A percentile compares a stretch with the other conserved stretches of the same genome.
Conservation (phyloP, 208 protist genomes). For the Tetramitus jugosus region DNA sequence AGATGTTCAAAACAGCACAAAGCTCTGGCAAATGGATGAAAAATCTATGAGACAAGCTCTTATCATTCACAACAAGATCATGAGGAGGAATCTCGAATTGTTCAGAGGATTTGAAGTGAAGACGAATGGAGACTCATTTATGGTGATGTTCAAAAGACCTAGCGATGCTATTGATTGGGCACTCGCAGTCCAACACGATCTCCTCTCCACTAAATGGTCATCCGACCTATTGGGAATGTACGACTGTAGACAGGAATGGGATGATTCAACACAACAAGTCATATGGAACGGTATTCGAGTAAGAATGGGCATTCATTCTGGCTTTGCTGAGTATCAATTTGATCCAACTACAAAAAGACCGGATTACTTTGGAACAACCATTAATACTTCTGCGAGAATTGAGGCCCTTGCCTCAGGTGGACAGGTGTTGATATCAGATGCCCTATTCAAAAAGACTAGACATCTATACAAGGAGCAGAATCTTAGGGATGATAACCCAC, state of each 20-base stretch:
- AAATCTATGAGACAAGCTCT: conserved; percentile 28
- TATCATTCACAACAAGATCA: conserved; percentile 28
- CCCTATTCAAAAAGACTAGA: not conserved
- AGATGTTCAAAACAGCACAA: conserved; percentile 31
- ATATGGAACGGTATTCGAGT: conserved; percentile 44
- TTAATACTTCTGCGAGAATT: not conserved
- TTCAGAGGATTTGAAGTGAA: conserved; percentile 37
- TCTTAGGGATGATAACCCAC: no score
- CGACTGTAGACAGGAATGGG: conserved; percentile 12
- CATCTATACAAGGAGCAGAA: no score
- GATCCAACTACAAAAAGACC: not conserved
- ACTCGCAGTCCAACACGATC: conserved; percentile 16
- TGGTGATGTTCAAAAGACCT: conserved; percentile 32
- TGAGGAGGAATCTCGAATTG: conserved; percentile 18
- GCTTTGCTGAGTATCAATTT: conserved; percentile 20
- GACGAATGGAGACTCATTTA: conserved; percentile 38
- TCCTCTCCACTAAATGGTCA: conserved; percentile 34
- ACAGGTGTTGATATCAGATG: not conserved
- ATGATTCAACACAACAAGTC: not conserved
- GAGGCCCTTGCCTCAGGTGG: not conserved
- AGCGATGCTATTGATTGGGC: conserved; percentile 11
- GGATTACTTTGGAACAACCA: not conserved
- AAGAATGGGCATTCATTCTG: conserved; percentile 47
- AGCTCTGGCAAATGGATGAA: conserved; percentile 25
- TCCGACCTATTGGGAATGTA: conserved; percentile 1